Conservation (phyloP, 2,329 filamentous ascomycete species). For the Talaromyces verruculosus region DNA sequence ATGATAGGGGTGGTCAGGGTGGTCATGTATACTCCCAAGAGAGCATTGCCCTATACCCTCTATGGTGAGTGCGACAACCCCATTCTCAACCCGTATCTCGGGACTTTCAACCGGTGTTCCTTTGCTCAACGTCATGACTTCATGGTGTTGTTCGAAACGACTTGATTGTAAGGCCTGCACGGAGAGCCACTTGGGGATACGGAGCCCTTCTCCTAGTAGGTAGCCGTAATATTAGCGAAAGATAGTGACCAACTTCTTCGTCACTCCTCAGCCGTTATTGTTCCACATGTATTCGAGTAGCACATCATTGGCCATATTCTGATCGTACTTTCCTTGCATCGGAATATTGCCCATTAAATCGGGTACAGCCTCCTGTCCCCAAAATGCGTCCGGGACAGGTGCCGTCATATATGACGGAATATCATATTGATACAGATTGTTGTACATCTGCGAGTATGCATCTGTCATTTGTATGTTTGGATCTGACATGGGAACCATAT, state of each 20-base stretch:
- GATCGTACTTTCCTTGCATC: background rate
- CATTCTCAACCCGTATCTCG: background rate
- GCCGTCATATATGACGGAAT: constrained; percentile 12
- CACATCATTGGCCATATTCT: constrained; percentile 7
- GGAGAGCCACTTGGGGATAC: background rate
- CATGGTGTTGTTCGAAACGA: background rate
- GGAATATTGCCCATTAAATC: background rate
- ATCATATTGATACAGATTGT: constrained; percentile 13
- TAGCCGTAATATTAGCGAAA: background rate
- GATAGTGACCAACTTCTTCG: background rate
- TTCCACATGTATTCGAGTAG: constrained; percentile 14
- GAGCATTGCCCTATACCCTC: background rate
- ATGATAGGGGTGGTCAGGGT: background rate
- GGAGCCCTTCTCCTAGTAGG: background rate
- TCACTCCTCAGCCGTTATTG: constrained; percentile 2
- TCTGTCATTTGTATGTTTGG: constrained; percentile 7
- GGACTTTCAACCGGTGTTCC: background rate
- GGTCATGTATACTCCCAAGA: background rate
- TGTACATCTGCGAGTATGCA: constrained; percentile 14
- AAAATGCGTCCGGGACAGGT: constrained; percentile 1
- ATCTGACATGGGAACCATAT: constrained; percentile 12
- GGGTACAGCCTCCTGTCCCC: background rate
- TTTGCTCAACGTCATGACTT: background rate
- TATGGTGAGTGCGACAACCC: background rate
- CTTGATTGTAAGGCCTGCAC: background rate